These are phyloP conservation scores for Phylloporus scabripes DNA, from an alignment of 768 basidiomycete genomes.

Conservation along the genomic window DNA sequence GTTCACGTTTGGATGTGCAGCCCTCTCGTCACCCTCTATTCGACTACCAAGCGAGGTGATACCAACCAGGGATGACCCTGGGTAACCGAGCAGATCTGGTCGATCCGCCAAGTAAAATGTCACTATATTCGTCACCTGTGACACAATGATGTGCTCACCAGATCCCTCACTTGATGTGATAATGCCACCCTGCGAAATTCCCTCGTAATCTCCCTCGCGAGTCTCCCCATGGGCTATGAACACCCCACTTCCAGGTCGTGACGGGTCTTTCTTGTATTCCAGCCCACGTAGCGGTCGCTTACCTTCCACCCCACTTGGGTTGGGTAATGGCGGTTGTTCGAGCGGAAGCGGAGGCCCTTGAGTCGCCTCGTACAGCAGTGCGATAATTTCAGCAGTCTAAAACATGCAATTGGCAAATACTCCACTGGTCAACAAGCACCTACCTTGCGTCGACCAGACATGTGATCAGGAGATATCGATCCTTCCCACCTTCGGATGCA, in stretches of 20 bases:
- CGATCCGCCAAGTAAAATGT: slow-evolving; percentile 7
- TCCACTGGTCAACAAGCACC: slow-evolving; percentile 16
- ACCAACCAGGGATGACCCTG: slow-evolving; percentile 47
- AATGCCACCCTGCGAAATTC: slow-evolving; percentile 52
- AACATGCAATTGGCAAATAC: neutral
- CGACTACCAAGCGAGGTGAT: slow-evolving; percentile 43
- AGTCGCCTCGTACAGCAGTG: slow-evolving; percentile 90
- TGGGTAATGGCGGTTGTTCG: slow-evolving; percentile 58
- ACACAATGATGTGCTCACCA: slow-evolving; percentile 38
- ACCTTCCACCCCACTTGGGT: slow-evolving; percentile 70
- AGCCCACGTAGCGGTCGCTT: slow-evolving; percentile 48
- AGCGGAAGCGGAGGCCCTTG: slow-evolving; percentile 57
- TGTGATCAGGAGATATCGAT: slow-evolving; percentile 85
- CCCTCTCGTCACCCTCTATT: slow-evolving; percentile 28
- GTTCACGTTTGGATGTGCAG: slow-evolving; percentile 55
- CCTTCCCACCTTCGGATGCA: slow-evolving; percentile 85
- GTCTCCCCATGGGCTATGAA: slow-evolving; percentile 60
- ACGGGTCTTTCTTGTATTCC: slow-evolving; percentile 73
- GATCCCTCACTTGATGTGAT: slow-evolving; percentile 44
- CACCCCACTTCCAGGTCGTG: slow-evolving; percentile 81
- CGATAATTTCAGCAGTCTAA: slow-evolving; percentile 89
- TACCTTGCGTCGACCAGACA: slow-evolving; percentile 89
- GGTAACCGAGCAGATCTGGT: slow-evolving; percentile 10
- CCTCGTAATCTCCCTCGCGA: slow-evolving; percentile 43
- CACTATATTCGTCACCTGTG: neutral